phyloP scores from a whole-genome alignment of 352 stramenopile genomes.

The Phytophthora tentaculata region DNA sequence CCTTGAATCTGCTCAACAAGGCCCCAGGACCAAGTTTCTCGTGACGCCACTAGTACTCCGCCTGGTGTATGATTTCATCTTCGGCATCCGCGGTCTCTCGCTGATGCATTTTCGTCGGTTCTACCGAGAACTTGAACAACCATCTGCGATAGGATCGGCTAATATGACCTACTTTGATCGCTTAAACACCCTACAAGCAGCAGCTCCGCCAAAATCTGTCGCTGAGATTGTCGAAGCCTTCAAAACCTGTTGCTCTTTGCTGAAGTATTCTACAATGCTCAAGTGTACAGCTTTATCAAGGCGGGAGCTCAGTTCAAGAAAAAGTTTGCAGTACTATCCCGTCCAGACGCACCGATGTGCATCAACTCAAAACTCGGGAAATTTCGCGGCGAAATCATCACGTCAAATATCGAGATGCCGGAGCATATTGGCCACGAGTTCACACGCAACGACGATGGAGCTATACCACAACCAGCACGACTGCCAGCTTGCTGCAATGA shows the following conservation, averaged over 20 bases:
- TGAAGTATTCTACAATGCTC: too few relatives aligned
- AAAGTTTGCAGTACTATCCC: background rate
- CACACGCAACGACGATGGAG: constrained; percentile 15
- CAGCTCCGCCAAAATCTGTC: background rate
- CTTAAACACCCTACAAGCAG: background rate
- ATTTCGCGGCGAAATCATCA: constrained; percentile 17
- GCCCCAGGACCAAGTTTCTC: background rate
- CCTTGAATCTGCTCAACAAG: too few relatives aligned
- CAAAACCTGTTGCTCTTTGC: background rate
- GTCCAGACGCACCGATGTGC: background rate
- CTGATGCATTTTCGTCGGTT: constrained; percentile 10
- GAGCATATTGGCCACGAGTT: background rate
- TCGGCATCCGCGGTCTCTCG: constrained; percentile 7
- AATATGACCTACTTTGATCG: constrained; percentile 9
- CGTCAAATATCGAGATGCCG: background rate
- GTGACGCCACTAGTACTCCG: background rate
- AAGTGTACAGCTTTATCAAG: background rate
- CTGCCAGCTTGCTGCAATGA: background rate
- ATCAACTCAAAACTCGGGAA: constrained; percentile 1
- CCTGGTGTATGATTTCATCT: constrained; percentile 1
- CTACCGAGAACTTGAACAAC: background rate
- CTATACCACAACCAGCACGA: background rate
- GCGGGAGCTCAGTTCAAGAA: background rate
- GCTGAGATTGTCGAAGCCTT: background rate
- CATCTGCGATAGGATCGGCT: background rate